A percentile compares a stretch with the other conserved stretches of the same genome.
These are phyloP conservation scores for Taiwanofungus camphoratus DNA, from an alignment of 1,284 basidiomycete species.

Conservation along the genomic window DNA sequence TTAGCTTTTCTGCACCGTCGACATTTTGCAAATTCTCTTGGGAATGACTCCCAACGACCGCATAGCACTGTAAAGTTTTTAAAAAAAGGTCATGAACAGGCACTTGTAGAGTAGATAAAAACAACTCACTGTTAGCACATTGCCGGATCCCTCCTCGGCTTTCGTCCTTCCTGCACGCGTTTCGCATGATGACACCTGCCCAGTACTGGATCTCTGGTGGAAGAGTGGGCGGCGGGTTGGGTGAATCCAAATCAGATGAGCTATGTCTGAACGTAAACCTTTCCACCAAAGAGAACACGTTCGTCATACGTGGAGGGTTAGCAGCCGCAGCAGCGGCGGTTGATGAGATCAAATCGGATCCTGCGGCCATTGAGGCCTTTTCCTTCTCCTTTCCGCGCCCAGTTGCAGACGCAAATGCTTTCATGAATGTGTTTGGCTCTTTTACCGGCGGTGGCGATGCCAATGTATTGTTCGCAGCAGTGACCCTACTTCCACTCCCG, in stretches of 20 bases:
- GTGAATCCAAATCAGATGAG: conserved; percentile 69
- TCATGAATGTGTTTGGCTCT: conserved; percentile 28
- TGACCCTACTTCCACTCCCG: background rate
- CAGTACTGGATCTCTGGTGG: conserved; percentile 96
- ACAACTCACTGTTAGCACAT: conserved; percentile 88
- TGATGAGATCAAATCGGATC: conserved; percentile 9
- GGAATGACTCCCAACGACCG: conserved; percentile 90
- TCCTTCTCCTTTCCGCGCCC: conserved; percentile 32
- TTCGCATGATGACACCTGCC: conserved; percentile 99
- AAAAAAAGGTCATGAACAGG: conserved; percentile 8
- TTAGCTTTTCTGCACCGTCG: conserved; percentile 95
- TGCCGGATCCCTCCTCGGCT: conserved; percentile 89
- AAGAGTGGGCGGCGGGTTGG: conserved; percentile 65
- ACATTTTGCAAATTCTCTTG: conserved; percentile 97
- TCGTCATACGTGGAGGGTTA: conserved; percentile 54
- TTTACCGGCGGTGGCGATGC: conserved; percentile 13
- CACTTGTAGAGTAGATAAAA: background rate
- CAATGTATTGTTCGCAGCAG: background rate
- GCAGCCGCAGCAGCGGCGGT: conserved; percentile 17
- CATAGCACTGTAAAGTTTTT: conserved; percentile 65
- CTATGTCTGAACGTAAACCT: conserved; percentile 92
- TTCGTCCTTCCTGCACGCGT: conserved; percentile 97
- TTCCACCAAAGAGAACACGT: conserved; percentile 95
- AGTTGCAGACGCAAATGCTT: conserved; percentile 26
- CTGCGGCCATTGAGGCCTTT: conserved; percentile 22